Evolutionary conservation across 495 filamentous ascomycete genomes (phyloP), one percentile per base, ranked within the genome.

Genomic region (Paragyromitra xinjiangensis): DNA sequence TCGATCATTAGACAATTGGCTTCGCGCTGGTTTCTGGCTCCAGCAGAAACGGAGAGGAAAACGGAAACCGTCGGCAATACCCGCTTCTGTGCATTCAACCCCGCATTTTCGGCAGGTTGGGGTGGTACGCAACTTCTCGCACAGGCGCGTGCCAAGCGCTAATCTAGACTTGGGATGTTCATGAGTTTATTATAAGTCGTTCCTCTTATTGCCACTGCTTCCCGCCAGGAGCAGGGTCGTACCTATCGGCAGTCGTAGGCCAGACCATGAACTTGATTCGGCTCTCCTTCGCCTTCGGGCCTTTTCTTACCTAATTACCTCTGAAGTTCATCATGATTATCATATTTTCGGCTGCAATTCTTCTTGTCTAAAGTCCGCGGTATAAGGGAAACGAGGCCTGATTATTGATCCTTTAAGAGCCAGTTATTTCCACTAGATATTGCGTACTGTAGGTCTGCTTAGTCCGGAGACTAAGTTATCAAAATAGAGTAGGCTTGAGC

Each of bases 31-130:
- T 34, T 34, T 34, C 26, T 51, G 8, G 50, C 55, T 16, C 48
- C 6, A n/a, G 26, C 7, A 29, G 24, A 69, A 40, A 56, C 19
- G 14, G 71, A 61, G 39, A 59, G 58, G 67, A 42, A 63, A 58
- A 64, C 73, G 66, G 73, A 63, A 65, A 66, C 50, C 40, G 48
- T 78, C 76, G 76, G 76, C 56, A 78, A 77, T 51, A 78, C 64
- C 76, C 76, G 76, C 65, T 77, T 77, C 39, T 61, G 73, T 78
- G 76, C 73, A 65, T 58, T 53, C 40, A 69, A 78, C 76, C 76
- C 76, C 76, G 76, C 76, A 77, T 78, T 78, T 66, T 78, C 76
- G 76, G 76, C 40, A 78, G 44, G 75, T 64, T 68, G 56, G 42
- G 59, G 51, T 67, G 42, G 44, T 51, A 37, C 45, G 65, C 37